These are phyloP conservation scores for Vitis hybrid DNA, from an alignment of 177 flowering plant genomes.

Conservation along the genomic window DNA sequence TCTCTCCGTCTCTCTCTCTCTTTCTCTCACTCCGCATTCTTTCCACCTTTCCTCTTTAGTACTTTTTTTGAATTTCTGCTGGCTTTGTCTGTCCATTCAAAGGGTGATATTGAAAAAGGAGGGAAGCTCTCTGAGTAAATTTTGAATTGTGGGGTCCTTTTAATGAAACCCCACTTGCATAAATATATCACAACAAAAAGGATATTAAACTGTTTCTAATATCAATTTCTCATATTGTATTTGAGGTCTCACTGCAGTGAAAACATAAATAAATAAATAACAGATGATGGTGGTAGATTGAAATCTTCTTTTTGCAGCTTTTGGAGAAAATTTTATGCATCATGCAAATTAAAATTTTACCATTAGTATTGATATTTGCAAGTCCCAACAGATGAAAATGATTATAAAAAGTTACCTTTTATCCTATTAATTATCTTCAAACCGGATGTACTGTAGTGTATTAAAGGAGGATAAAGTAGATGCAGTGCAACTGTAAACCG, in stretches of 20 bases:
- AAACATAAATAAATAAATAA: not conserved
- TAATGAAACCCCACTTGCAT: conserved; percentile 20
- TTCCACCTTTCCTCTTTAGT: conserved; percentile 31
- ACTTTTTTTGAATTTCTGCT: conserved; percentile 49
- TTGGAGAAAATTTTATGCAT: conserved; percentile 20
- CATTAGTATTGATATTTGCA: conserved; percentile 2
- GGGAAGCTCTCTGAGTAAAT: conserved; percentile 25
- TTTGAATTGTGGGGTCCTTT: conserved; percentile 33
- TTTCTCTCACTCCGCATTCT: conserved; percentile 15
- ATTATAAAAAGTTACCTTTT: conserved; percentile 7
- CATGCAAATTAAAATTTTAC: conserved; percentile 15
- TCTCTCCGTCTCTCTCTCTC: conserved; percentile 5
- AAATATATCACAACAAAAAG: conserved; percentile 10
- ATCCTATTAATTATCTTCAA: conserved; percentile 5
- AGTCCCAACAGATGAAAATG: conserved; percentile 16
- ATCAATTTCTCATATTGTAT: too few species aligned
- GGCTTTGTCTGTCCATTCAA: conserved; percentile 49
- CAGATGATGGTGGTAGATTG: conserved; percentile 9
- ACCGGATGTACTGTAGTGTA: conserved; percentile 8
- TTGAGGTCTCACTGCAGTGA: too few species aligned
- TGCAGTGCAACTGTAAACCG: conserved; percentile 12
- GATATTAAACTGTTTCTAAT: not conserved
- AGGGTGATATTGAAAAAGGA: conserved; percentile 28
- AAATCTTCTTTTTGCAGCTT: conserved; percentile 43
- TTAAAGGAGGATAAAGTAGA: conserved; percentile 8